Base-by-base conservation (phyloP, 352 stramenopile species). In the Phytopythium vexans region DNA sequence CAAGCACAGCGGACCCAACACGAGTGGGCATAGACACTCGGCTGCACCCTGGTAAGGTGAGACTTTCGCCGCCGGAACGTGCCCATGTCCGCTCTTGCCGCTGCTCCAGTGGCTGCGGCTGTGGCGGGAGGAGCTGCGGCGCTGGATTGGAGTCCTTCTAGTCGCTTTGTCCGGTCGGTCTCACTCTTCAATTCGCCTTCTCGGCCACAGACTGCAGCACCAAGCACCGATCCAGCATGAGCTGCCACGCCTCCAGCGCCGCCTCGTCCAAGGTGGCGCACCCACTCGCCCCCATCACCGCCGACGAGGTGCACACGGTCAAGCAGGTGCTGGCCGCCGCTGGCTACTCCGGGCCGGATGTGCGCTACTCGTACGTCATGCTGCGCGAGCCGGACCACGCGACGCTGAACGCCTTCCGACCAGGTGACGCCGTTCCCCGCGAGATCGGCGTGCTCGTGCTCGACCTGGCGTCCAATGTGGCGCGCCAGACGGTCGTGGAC, bases 301-400 rank as follows among this genome's bases (percentile, higher is more conserved):
- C 66, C 35, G 60, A 73, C 32, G 71, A 82, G 58, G 63, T 82
- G 41, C 54, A 58, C 43, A 62, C 41, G n/a, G 56, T 70, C 43
- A 82, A 78, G 52, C 65, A 78, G 56, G 60, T 82, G 41, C 58
- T 78, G 14, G 66, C 60, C 6, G 68, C 74, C 8, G 56, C 55
- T 14, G 71, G 68, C n/a, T 70, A 72, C 62, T 57, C 47, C 11
- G 58, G 68, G 11, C 42, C 64, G 7, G 51, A 70, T 16, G 27
- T 78, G 4, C 71, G 71, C 43, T 82, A 72, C 53, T 74, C 68
- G 37, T 82, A 82, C 52, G 71, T 82, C 43, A 71, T 82, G 68
- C 52, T 82, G 54, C 74, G 71, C 45, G 71, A 78, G 49, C 71
- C 71, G 2, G 66, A 82, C 45, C 66, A 82, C 58, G 42, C 57